A percentile compares a stretch with the other conserved stretches of the same genome.
phyloP scores from a whole-genome alignment of 352 stramenopile genomes.

The Phytophthora brassicae region DNA sequence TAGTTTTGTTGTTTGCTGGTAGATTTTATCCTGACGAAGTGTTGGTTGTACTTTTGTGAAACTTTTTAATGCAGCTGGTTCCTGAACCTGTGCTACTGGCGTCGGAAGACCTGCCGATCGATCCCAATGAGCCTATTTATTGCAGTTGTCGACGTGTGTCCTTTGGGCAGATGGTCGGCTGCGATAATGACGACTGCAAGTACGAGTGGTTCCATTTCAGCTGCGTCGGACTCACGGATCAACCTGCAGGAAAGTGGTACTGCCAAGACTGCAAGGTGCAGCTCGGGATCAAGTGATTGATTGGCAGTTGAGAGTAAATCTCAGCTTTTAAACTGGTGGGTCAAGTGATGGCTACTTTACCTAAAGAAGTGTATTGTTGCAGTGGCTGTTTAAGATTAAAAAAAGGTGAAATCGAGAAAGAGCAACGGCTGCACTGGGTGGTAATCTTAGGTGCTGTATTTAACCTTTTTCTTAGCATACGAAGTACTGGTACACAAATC shows the following conservation, averaged over 20 bases:
- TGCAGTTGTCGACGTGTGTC: conserved; percentile 86
- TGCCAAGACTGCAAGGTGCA: conserved; percentile 76
- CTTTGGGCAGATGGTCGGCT: conserved; percentile 92
- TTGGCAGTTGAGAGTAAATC: not conserved
- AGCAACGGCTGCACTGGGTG: no score
- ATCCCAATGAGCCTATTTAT: conserved; percentile 89
- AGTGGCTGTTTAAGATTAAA: no score
- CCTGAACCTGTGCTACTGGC: conserved; percentile 39
- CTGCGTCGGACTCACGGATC: conserved; percentile 86
- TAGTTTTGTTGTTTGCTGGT: not conserved
- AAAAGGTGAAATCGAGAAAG: no score
- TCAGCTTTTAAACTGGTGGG: not conserved
- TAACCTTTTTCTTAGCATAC: no score
- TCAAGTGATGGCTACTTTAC: not conserved
- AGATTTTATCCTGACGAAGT: not conserved
- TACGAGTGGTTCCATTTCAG: conserved; percentile 93
- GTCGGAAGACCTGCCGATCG: conserved; percentile 79
- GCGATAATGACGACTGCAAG: conserved; percentile 92
- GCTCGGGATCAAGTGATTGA: conserved; percentile 65
- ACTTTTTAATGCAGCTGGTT: conserved; percentile 9
- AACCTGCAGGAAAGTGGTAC: conserved; percentile 83
- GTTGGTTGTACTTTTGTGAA: not conserved
- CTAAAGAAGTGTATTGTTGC: no score
- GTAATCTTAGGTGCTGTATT: no score
- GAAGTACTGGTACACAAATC: no score